These are phyloP conservation scores for Agaricus blazei DNA, from an alignment of 768 basidiomycete genomes.

Conservation along the genomic window DNA sequence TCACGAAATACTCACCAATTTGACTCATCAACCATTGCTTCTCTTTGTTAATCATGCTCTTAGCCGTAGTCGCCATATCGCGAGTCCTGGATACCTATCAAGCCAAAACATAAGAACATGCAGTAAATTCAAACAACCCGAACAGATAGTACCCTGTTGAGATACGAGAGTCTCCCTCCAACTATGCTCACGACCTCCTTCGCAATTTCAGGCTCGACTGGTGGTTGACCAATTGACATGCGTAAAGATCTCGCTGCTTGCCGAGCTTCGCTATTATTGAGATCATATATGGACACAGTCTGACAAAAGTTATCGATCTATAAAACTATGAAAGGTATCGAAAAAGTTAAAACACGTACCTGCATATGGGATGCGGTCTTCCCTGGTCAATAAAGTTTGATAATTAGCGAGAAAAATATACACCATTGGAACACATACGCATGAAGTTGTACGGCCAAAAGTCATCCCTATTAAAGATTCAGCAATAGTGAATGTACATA, in stretches of 20 bases:
- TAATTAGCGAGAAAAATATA: constrained; percentile 10
- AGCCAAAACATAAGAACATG: background rate
- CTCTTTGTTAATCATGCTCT: constrained; percentile 59
- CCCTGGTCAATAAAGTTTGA: constrained; percentile 30
- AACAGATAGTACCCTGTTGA: background rate
- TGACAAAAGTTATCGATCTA: background rate
- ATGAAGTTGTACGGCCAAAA: constrained; percentile 75
- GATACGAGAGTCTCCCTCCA: background rate
- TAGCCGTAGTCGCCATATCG: constrained; percentile 60
- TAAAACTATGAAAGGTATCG: background rate
- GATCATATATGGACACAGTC: background rate
- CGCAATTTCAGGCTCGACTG: background rate
- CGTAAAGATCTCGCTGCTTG: background rate
- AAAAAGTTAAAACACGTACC: background rate
- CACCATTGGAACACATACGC: constrained; percentile 33
- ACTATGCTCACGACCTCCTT: background rate
- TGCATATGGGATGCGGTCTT: constrained; percentile 54
- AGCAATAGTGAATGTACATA: constrained; percentile 11
- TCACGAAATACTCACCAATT: constrained; percentile 39
- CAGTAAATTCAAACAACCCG: background rate
- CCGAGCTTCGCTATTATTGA: background rate
- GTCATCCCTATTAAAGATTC: constrained; percentile 58
- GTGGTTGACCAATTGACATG: background rate
- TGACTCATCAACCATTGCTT: constrained; percentile 77
- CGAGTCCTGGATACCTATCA: background rate